phyloP scores from a whole-genome alignment of 1,284 basidiomycete species.

The Ustilago crameri region DNA sequence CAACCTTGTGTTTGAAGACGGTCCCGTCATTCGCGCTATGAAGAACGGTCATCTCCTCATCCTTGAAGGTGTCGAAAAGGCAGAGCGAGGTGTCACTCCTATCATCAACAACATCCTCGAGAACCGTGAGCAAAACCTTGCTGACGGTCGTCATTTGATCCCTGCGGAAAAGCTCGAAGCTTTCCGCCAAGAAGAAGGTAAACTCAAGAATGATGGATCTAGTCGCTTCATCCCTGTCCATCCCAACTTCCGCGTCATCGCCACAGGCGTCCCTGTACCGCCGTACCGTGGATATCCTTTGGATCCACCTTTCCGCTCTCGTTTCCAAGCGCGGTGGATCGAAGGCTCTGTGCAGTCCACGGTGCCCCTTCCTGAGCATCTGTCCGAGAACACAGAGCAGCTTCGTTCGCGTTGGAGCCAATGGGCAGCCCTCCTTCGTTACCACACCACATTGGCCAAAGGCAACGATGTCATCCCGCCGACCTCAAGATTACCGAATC shows the following conservation, averaged over 20 bases:
- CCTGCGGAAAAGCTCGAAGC: conserved; percentile 64
- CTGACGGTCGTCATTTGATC: conserved; percentile 69
- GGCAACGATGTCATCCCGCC: conserved; percentile 60
- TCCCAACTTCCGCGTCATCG: conserved; percentile 68
- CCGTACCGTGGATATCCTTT: conserved; percentile 68
- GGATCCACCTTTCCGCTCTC: conserved; percentile 69
- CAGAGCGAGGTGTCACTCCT: conserved; percentile 66
- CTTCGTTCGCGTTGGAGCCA: conserved; percentile 56
- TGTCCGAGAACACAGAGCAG: conserved; percentile 32
- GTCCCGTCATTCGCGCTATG: conserved; percentile 68
- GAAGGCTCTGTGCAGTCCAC: conserved; percentile 59
- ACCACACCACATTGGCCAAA: conserved; percentile 54
- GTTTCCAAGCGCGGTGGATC: conserved; percentile 68
- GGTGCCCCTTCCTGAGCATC: conserved; percentile 28
- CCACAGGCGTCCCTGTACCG: conserved; percentile 66
- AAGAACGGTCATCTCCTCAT: conserved; percentile 68
- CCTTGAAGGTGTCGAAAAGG: conserved; percentile 68
- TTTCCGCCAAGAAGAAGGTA: conserved; percentile 33
- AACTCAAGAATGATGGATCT: conserved; percentile 8
- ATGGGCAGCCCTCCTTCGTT: conserved; percentile 54
- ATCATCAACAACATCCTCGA: conserved; percentile 69
- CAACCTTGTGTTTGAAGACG: conserved; percentile 66
- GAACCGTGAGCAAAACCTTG: conserved; percentile 66
- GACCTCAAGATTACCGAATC: conserved; percentile 59
- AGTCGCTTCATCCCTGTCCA: conserved; percentile 66